Evolutionary conservation across 306 rosid species (phyloP).

Genomic region (Casuarina glauca): DNA sequence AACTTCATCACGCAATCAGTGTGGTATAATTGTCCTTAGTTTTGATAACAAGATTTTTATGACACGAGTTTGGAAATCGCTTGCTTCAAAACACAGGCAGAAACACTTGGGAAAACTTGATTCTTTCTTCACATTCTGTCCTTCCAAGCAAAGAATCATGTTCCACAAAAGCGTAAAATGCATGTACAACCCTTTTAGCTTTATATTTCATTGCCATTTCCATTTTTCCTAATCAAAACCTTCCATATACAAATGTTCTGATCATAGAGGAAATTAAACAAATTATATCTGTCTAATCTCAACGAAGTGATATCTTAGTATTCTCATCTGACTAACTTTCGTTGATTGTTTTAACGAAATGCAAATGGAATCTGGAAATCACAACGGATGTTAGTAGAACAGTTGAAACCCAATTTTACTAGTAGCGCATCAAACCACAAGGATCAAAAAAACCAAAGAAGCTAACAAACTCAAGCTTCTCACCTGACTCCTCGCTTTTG

Average conservation of each 20-base stretch:
- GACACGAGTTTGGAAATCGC: neutral
- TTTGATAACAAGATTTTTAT: neutral
- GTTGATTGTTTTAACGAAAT: neutral
- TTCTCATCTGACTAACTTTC: neutral
- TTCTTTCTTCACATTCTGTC: too few relatives aligned
- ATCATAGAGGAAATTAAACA: neutral
- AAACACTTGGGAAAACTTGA: too few relatives aligned
- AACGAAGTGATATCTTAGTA: neutral
- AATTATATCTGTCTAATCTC: neutral
- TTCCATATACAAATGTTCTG: neutral
- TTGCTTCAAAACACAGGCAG: neutral
- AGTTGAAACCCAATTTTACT: neutral
- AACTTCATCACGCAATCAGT: neutral
- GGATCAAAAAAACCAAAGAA: neutral
- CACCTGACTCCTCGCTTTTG: constrained; percentile 42
- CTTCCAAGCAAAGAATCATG: neutral
- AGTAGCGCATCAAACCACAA: neutral
- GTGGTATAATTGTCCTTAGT: neutral
- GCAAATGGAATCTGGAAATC: neutral
- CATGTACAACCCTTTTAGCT: neutral
- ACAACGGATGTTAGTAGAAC: neutral
- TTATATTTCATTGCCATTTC: neutral
- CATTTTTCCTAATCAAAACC: neutral
- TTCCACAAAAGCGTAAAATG: neutral
- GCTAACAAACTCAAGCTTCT: constrained; percentile 13